These are phyloP conservation scores for Saturnispora ahearnii DNA, from an alignment of 805 yeast genomes.

Conservation along the genomic window DNA sequence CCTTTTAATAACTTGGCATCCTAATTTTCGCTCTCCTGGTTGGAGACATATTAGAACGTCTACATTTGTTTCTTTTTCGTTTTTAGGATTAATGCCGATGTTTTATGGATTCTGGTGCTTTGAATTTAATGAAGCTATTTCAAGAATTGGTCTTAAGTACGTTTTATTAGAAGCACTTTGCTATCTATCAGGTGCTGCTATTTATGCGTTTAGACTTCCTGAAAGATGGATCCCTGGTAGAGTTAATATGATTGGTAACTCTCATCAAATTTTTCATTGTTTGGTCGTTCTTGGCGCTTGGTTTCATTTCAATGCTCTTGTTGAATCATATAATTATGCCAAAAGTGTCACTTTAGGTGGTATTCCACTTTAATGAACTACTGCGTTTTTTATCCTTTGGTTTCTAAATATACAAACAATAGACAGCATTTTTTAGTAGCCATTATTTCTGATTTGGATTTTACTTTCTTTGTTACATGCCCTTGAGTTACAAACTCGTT, in stretches of 20 bases:
- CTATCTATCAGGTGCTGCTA: constrained; percentile 69
- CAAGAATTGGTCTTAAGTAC: constrained; percentile 51
- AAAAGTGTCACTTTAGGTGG: constrained; percentile 24
- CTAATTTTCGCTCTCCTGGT: constrained; percentile 54
- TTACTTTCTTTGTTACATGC: background rate
- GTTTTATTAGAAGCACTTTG: constrained; percentile 60
- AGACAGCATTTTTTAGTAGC: background rate
- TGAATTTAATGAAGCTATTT: constrained; percentile 41
- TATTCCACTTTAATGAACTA: background rate
- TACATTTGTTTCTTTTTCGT: constrained; percentile 74
- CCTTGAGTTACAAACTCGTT: background rate
- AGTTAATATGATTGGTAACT: constrained; percentile 66
- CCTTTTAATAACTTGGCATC: constrained; percentile 51
- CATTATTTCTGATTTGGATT: background rate
- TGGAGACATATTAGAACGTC: constrained; percentile 73
- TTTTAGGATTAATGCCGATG: constrained; percentile 68
- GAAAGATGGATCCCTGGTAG: constrained; percentile 57
- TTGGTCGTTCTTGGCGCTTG: constrained; percentile 69
- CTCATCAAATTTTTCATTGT: constrained; percentile 79
- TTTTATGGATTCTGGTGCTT: constrained; percentile 38
- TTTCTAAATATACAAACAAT: background rate
- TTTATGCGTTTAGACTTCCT: constrained; percentile 75
- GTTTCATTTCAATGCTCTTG: constrained; percentile 61
- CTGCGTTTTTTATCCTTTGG: background rate
- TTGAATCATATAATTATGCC: constrained; percentile 44